Conservation (phyloP, 2,329 filamentous ascomycete genomes). For the Cytospora paraplurivora region DNA sequence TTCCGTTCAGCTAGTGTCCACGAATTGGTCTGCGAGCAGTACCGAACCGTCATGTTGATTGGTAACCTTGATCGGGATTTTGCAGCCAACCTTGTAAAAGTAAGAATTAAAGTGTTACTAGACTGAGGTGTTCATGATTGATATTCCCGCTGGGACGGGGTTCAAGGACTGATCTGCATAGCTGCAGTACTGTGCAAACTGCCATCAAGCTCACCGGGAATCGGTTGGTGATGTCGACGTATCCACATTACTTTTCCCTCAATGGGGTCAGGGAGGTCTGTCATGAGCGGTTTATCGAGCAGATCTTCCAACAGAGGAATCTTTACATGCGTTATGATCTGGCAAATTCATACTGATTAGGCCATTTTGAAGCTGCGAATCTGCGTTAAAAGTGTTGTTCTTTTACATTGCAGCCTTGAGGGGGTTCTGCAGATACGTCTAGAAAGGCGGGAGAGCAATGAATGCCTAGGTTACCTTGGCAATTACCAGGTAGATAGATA, state of each 20-base stretch:
- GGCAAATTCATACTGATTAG: neutral
- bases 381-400: no score
- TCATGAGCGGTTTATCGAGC: neutral
- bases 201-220: neutral
- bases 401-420: no score
- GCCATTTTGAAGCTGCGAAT: neutral
- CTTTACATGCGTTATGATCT: neutral
- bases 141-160: neutral
- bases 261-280: neutral
- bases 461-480: neutral
- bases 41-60: conserved; percentile 13
- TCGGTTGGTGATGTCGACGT: neutral
- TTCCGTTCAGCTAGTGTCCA: neutral
- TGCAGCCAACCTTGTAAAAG: no score
- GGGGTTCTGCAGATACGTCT: no score
- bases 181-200: neutral
- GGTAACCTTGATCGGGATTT: neutral
- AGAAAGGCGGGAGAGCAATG: neutral
- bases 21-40: neutral
- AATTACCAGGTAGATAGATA: conserved; percentile 4
- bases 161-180: neutral
- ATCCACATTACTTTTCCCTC: neutral
- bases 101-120: no score
- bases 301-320: neutral
- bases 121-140: neutral